Evolutionary conservation across 495 filamentous ascomycete genomes (phyloP), one percentile per base, ranked within the genome.

Genomic region (Hypoxylon trugodes): DNA sequence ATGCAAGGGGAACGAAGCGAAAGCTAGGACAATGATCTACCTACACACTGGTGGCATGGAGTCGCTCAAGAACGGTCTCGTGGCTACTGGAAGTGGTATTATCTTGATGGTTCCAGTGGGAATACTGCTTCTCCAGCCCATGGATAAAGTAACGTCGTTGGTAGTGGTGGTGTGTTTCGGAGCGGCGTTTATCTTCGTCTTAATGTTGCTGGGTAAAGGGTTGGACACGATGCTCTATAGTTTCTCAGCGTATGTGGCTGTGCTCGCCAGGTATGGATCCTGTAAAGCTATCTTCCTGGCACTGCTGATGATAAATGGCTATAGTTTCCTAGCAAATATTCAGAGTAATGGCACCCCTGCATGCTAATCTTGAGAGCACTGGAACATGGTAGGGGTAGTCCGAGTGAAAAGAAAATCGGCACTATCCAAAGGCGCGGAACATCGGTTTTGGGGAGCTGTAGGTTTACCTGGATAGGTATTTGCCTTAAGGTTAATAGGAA

Each of bases 101-200:
- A 19, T 54, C 24, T 18, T 54, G 37, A 41, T 54, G 37, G 50
- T 54, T 3, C 50, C 50, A 32, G 22, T 54, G 4, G 50, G 50
- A 1, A 42, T 54, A 13, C 10, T 54, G 25, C 26, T 54, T 15
- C 50, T 54, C 16, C 24, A 33, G 12, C 50, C 50, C 4, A 42
- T 54, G 50, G 37, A 32, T 3, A 54, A 42, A 12, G 36, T 5
- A 3, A 7, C n/a, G 8, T 41, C 50, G 4, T 16, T 54, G 1
- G 37, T 13, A 9, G 37, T 54, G 22, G 50, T 54, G 6, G 15
- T 54, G 3, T 54, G 50, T 18, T 54, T 54, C 16, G 37, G 50
- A 2, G 50, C 50, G 6, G 50, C 50, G 13, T 42, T 54, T n/a
- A 24, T 54, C 13, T 41, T 54, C 37, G 13, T 33, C 50, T 12